These are phyloP conservation scores for Xerophyta viscosa DNA, from an alignment of 106 monocot species.

Conservation along the genomic window DNA sequence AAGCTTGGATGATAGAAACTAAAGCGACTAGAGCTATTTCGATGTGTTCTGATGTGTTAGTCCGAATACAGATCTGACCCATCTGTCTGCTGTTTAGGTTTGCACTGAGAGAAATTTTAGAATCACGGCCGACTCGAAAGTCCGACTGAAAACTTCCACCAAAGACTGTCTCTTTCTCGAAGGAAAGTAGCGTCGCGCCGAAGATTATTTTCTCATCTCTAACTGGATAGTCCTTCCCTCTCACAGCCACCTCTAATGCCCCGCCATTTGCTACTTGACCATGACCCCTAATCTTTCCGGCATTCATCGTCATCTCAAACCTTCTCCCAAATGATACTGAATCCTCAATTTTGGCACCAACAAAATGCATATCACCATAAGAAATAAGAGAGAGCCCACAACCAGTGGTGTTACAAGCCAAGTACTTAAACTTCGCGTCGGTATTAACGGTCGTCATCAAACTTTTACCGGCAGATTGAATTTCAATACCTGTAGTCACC, in stretches of 20 bases:
- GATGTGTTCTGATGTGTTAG: slow-evolving; percentile 44
- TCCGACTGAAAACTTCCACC: slow-evolving; percentile 56
- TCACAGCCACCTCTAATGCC: slow-evolving; percentile 39
- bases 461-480: slow-evolving; percentile 57
- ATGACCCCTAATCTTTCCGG: slow-evolving; percentile 40
- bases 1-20: slow-evolving; percentile 32
- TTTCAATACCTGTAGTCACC: slow-evolving; percentile 32
- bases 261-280: slow-evolving; percentile 63
- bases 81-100: slow-evolving; percentile 62
- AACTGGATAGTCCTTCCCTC: slow-evolving; percentile 78
- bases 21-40: slow-evolving; percentile 47
- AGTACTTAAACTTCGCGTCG: slow-evolving; percentile 34
- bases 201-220: slow-evolving; percentile 61
- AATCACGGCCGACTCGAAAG: slow-evolving; percentile 37
- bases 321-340: slow-evolving; percentile 46
- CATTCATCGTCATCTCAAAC: slow-evolving; percentile 27
- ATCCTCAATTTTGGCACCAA: slow-evolving; percentile 76
- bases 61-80: slow-evolving; percentile 51
- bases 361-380: slow-evolving; percentile 28
- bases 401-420: slow-evolving; percentile 34
- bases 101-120: slow-evolving; percentile 48
- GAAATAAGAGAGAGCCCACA: slow-evolving; percentile 60
- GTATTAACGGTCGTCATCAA: slow-evolving; percentile 52
- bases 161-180: slow-evolving; percentile 58
- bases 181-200: slow-evolving; percentile 39